Evolutionary conservation across 108 stramenopile genomes (phyloP).

Genomic region (Nitzschia palea): DNA sequence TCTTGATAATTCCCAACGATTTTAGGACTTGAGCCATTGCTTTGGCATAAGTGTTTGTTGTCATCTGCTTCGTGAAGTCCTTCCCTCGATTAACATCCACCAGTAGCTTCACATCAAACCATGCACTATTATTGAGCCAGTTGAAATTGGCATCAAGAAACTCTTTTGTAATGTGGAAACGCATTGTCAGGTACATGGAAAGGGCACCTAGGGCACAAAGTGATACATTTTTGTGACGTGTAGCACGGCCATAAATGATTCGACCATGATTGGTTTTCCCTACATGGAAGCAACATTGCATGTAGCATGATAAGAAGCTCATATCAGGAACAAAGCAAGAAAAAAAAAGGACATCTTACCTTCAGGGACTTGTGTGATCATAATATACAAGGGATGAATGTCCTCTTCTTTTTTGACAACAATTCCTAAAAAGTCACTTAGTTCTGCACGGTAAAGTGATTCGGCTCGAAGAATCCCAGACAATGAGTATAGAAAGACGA

Average conservation of each 20-base stretch:
- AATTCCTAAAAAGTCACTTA: background rate
- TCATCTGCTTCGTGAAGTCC: background rate
- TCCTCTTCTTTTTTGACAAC: background rate
- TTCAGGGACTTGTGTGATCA: slow-evolving; percentile 5
- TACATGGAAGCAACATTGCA: background rate
- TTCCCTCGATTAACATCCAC: background rate
- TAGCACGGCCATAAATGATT: slow-evolving; percentile 11
- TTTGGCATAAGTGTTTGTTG: background rate
- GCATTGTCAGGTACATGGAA: slow-evolving; percentile 2
- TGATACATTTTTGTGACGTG: slow-evolving; percentile 6
- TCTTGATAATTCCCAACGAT: background rate
- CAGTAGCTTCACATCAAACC: slow-evolving; percentile 8
- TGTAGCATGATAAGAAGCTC: background rate
- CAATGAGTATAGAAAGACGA: background rate
- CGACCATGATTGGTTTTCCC: slow-evolving; percentile 7
- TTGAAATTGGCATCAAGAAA: background rate
- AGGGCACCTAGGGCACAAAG: slow-evolving; percentile 9
- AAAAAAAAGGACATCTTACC: background rate
- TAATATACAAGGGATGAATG: background rate
- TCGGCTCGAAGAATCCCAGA: slow-evolving; percentile 6
- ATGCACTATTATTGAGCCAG: background rate
- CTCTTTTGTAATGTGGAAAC: slow-evolving; percentile 1
- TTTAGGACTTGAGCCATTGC: background rate
- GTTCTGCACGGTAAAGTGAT: background rate
- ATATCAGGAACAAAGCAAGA: too few relatives aligned